These are phyloP conservation scores for Acanthamoeba triangularis DNA, from an alignment of 208 protist genomes.

Conservation along the genomic window DNA sequence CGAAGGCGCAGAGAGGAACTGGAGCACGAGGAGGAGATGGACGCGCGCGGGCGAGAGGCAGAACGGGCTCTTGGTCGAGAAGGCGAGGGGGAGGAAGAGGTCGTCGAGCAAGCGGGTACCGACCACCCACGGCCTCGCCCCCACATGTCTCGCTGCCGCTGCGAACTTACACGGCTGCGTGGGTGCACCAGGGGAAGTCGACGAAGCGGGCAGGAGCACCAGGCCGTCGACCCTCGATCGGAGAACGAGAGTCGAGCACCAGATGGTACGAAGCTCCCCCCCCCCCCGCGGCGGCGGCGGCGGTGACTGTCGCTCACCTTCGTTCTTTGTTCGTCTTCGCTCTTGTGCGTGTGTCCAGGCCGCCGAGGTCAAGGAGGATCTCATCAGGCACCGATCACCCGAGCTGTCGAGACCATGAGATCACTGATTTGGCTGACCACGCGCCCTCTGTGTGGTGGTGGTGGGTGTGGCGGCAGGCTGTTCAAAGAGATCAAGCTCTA, in stretches of 20 bases:
- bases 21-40: neutral
- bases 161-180: neutral
- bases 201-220: neutral
- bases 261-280: neutral
- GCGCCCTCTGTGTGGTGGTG: neutral
- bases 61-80: neutral
- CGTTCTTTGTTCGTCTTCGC: no score
- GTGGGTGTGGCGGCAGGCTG: neutral
- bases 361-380: neutral
- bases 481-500: slow-evolving; percentile 68
- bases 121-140: no score
- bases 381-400: neutral
- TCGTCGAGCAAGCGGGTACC: neutral
- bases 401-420: no score
- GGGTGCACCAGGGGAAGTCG: neutral
- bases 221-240: neutral
- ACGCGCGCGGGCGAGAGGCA: neutral
- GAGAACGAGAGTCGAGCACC: neutral
- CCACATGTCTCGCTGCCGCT: neutral
- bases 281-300: no score
- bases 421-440: neutral
- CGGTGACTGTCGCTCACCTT: no score
- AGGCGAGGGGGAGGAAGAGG: neutral
- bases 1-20: neutral
- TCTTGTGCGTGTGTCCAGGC: neutral